Base-by-base conservation (phyloP, 202 grass and related monocot genomes). In the Saccharum hybrid region DNA sequence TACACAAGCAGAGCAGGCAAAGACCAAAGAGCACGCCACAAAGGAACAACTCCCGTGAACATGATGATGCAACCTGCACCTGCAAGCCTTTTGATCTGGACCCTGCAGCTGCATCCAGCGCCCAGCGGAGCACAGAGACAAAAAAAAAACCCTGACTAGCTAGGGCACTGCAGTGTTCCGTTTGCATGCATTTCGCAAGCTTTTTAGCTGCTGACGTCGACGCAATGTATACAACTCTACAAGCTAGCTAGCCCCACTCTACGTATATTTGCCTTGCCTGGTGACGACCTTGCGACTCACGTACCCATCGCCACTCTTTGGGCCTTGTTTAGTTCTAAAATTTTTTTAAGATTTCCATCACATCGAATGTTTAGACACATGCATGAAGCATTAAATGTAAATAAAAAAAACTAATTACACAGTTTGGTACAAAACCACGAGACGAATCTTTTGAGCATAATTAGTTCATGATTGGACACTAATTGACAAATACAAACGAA, bases 1-100 rank as follows among this genome's bases (percentile, higher is more conserved):
- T 61, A 61, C 59, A 61, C 10, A 26, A 22, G 23, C 45, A 34
- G 14, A 54, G 60, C 41, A 63, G 11, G 22, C 56, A 66, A 65
- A 40, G 39, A 40, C 8, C 40, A 40, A 66, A 38, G 45, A 62
- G 16, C 21, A 86, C 40, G 49, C 68, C 15, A 26, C 46, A 71
- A 66, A 72, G 22, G 7, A n/a, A 72, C 39, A 62, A 42, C 51
- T 63, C 79, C 56, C 38, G 79, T 82, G 79, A 72, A 82, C 67
- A 39, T 75, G 60, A 39, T 75, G 60, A 10, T 10, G 22, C 52
- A n/a, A 51, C 21, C 13, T 41, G 46, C 65, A 42, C 31, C 65
- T 10, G 45, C 46, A 60, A 43, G 5, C 33, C 36, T 74, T 71
- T 61, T 71, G 37, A 43, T 60, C 66, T 62, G 52, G 41, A 26